Evolutionary conservation across 208 protist species (phyloP), one percentile per base, ranked within the genome.

Genomic region (Crithidia acanthocephali): DNA sequence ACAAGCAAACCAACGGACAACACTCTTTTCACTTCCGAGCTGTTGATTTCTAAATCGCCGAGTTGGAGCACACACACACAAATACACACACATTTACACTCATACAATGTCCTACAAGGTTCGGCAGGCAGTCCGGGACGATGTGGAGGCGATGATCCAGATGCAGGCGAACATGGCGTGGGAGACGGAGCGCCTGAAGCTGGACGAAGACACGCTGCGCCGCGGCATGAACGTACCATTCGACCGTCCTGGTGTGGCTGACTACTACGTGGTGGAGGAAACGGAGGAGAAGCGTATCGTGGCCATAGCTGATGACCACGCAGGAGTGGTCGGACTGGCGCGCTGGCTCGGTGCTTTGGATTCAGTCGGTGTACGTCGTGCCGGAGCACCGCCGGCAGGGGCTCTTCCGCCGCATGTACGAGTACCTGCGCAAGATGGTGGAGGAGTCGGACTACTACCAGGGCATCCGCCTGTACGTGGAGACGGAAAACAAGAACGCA

Each of bases 261-360:
- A 68, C 52, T 87, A 81, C 69, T 85, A 84, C 68, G 83, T 89
- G 11, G 84, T 72, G 11, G 78, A 88, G 66, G 81, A 85, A 51
- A 68, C 51, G 32, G 65, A 62, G 28, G 30, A 61, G 35, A 52
- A 57, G 18, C 42, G 35, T 10, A 53, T 92, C 22, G 84, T 82
- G 27, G 82, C 68, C 48, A 89, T 90, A n/a, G 81, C 68, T 89
- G 56, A 90, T 89, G 81, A 80, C 75, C 5, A 90, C 87, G 28
- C 71, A 87, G 50, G 87, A 92, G 73, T 92, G 87, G 87, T 90
- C 87, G 0, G 87, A 92, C 48, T 92, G 87, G 87, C 80, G 87
- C 15, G 75, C 71, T 0, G 81, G 79, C 2, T 68, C 68, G n/a
- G 70, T 92, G 15, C 44, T 90, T 27, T 92, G 84, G 82, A 86